Evolutionary conservation across 495 filamentous ascomycete genomes (phyloP).

Genomic region (Trichoderma gamsii): DNA sequence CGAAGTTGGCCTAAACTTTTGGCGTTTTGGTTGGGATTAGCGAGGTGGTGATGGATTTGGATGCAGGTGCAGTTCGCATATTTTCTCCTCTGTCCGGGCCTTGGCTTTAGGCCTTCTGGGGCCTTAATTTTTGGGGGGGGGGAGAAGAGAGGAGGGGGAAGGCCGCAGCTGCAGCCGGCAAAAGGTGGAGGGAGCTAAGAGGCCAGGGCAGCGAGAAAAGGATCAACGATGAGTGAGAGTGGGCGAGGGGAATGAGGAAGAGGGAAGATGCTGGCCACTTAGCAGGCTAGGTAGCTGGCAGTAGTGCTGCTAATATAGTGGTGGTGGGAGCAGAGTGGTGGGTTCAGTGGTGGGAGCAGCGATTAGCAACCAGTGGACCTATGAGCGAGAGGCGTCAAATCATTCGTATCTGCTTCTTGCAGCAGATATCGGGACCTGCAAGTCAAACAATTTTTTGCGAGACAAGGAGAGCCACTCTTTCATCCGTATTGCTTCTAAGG

Average conservation of each 20-base stretch:
- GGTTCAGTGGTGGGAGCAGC: no score
- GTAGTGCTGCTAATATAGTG: no score
- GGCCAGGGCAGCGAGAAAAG: neutral
- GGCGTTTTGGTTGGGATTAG: slow-evolving; percentile 4
- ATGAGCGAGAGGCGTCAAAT: no score
- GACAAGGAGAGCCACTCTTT: no score
- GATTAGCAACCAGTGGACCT: no score
- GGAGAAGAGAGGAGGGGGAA: neutral
- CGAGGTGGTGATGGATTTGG: neutral
- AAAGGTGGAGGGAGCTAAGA: slow-evolving; percentile 7
- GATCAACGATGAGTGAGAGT: neutral
- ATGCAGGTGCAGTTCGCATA: neutral
- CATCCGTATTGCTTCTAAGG: no score
- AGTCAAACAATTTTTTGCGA: no score
- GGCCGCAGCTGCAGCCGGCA: slow-evolving; percentile 2
- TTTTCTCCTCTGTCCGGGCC: slow-evolving; percentile 1
- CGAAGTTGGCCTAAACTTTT: slow-evolving; percentile 6
- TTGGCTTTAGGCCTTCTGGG: slow-evolving; percentile 1
- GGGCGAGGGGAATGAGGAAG: neutral
- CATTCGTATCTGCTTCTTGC: no score
- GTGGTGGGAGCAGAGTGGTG: no score
- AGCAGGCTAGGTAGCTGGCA: no score
- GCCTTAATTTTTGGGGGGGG: neutral
- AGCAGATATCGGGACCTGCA: no score
- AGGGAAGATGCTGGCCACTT: neutral